Conservation (phyloP, 768 basidiomycete species). For the Phaffia tasmanica region DNA sequence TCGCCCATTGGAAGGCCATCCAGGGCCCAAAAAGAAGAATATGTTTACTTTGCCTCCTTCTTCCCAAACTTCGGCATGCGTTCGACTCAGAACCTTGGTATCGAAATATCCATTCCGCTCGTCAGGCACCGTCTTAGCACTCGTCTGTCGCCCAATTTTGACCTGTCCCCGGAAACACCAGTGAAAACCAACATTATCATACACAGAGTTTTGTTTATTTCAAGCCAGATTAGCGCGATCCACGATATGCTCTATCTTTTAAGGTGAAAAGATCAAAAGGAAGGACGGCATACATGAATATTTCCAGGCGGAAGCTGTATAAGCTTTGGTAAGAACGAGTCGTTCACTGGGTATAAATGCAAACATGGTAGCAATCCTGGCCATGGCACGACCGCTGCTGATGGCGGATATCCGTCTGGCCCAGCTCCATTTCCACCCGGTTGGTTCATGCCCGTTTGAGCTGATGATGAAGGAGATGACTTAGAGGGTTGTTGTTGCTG, state of each 20-base stretch:
- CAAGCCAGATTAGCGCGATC: background rate
- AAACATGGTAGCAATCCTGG: slow-evolving; percentile 38
- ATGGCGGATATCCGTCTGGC: slow-evolving; percentile 4
- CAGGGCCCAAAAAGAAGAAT: background rate
- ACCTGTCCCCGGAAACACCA: slow-evolving; percentile 56
- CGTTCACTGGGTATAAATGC: slow-evolving; percentile 77
- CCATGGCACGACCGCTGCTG: slow-evolving; percentile 13
- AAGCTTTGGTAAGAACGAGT: slow-evolving; percentile 88
- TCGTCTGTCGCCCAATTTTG: slow-evolving; percentile 84
- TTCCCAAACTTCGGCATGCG: slow-evolving; percentile 98
- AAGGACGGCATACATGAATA: background rate
- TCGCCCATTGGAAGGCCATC: background rate
- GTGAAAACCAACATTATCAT: slow-evolving; percentile 18
- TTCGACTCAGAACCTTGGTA: slow-evolving; percentile 81
- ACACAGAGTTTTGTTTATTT: no score
- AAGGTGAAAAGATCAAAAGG: background rate
- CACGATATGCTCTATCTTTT: background rate
- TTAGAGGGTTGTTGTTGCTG: slow-evolving; percentile 8
- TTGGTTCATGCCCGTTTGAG: background rate
- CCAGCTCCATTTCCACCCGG: slow-evolving; percentile 1
- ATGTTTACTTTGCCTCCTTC: slow-evolving; percentile 64
- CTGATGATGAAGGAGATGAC: background rate
- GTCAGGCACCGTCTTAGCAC: slow-evolving; percentile 78
- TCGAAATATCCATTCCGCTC: slow-evolving; percentile 96
- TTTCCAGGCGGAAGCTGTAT: slow-evolving; percentile 44